Evolutionary conservation across 768 basidiomycete species (phyloP).

Genomic region (Filobasidium floriforme): DNA sequence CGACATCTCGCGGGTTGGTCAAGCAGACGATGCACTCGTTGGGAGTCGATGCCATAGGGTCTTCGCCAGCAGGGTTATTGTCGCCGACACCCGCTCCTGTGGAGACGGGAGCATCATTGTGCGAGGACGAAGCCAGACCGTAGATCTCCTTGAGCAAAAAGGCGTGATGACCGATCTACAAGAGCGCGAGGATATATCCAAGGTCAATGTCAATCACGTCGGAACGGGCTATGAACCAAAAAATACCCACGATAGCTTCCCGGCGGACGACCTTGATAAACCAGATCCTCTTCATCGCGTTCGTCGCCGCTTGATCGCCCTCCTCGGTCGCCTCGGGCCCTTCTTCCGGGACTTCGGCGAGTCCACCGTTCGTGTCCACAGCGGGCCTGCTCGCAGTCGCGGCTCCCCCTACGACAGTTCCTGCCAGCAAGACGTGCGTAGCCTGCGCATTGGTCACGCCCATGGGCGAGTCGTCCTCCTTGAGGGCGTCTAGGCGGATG

Average conservation of each 20-base stretch:
- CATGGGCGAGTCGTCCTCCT: slow-evolving; percentile 59
- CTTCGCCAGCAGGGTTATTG: slow-evolving; percentile 51
- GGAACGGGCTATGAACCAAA: background rate
- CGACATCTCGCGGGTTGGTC: slow-evolving; percentile 78
- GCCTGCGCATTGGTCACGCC: slow-evolving; percentile 64
- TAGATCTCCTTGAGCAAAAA: slow-evolving; percentile 96
- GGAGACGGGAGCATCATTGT: slow-evolving; percentile 21
- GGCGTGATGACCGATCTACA: slow-evolving; percentile 78
- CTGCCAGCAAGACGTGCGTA: slow-evolving; percentile 77
- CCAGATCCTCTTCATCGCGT: slow-evolving; percentile 57
- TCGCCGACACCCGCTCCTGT: slow-evolving; percentile 48
- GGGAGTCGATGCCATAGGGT: slow-evolving; percentile 54
- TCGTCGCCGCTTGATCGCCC: background rate
- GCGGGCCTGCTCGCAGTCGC: slow-evolving; percentile 40
- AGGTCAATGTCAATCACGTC: background rate
- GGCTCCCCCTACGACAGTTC: slow-evolving; percentile 51
- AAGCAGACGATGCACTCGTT: slow-evolving; percentile 84
- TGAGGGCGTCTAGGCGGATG: slow-evolving; percentile 73
- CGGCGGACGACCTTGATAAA: slow-evolving; percentile 86
- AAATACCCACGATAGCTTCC: slow-evolving; percentile 58
- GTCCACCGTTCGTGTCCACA: slow-evolving; percentile 26
- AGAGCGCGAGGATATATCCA: background rate
- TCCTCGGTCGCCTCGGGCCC: background rate
- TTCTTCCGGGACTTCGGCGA: slow-evolving; percentile 1
- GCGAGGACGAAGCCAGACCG: slow-evolving; percentile 59